Evolutionary conservation across 352 stramenopile genomes (phyloP).

Genomic region (Phytophthora litchii): DNA sequence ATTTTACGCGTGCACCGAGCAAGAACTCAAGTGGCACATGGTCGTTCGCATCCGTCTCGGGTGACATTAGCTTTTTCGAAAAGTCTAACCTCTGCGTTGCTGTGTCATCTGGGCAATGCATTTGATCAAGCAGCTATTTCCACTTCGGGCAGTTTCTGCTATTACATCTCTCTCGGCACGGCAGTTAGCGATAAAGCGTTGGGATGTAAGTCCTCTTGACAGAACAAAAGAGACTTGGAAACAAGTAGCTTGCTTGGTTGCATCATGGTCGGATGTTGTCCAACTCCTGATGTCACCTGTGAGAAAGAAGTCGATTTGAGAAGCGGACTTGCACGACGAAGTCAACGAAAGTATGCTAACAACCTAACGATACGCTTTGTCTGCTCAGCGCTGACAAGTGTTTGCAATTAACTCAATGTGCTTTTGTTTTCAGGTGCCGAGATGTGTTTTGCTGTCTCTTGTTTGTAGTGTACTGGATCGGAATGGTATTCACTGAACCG

Average conservation of each 20-base stretch:
- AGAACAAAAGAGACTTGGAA: conserved; percentile 1
- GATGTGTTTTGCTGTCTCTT: conserved; percentile 82
- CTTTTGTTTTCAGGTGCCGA: conserved; percentile 51
- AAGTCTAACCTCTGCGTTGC: neutral
- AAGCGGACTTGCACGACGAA: conserved; percentile 30
- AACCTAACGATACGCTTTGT: neutral
- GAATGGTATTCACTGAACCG: conserved; percentile 52
- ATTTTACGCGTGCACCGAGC: conserved; percentile 48
- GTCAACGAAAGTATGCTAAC: conserved; percentile 36
- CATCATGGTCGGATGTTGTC: conserved; percentile 34
- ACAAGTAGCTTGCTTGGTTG: neutral
- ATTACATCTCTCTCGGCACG: neutral
- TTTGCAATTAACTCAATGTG: neutral
- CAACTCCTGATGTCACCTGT: conserved; percentile 11
- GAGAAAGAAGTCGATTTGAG: conserved; percentile 21
- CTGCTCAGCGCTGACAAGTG: neutral
- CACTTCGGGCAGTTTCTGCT: conserved; percentile 23
- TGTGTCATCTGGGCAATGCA: no score
- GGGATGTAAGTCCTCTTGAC: neutral
- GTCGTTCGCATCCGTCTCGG: conserved; percentile 40
- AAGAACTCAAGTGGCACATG: conserved; percentile 76
- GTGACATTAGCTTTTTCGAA: conserved; percentile 17
- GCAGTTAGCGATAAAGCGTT: conserved; percentile 1
- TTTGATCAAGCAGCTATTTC: conserved; percentile 24
- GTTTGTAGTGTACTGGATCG: conserved; percentile 88